Evolutionary conservation across 2,329 filamentous ascomycete genomes (phyloP), one percentile per base, ranked within the genome.

Genomic region (Alternaria sp.): DNA sequence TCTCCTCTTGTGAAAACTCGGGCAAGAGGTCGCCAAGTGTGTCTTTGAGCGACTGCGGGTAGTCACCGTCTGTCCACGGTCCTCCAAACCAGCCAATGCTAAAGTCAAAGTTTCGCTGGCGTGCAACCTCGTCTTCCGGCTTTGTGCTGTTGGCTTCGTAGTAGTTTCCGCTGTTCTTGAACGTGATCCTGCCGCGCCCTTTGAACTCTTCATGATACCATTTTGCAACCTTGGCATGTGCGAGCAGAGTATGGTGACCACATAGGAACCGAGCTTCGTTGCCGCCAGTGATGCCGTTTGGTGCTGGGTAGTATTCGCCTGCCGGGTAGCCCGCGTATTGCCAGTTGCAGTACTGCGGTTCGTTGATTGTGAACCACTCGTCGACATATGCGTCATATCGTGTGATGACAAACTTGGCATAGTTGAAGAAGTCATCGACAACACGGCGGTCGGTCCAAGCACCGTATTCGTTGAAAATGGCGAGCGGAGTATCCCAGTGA

Each of bases 271-370:
- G 72, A n/a, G 79, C 72, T 37, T 72, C 58, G 2, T 76, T 54
- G 4, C 80, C 81, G 13, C 74, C 76, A 0, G 76, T 78, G 14
- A 80, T 68, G 42, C 73, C 72, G 50, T 80, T 77, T 31, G 82
- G 82, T 1, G 79, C 78, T 14, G 81, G 80, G 37, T 81, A 82
- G 58, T 80, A 79, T 13, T 77, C 66, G 5, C 81, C 80, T 13
- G 78, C 76, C 3, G 79, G 80, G 40, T 82, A 82, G 53, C 64
- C 66, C 1, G 73, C 70, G 63, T 80, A 83, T 65, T 83, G 80
- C 80, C 80, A 82, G 56, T 82, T 80, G 58, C 80, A 82, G 69
- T 81, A 80, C 63, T 81, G 78, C 2, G 79, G 76, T 65, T 78
- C 75, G 56, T 79, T 79, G 63, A 80, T 76, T 0, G 78, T 78